Conservation (phyloP, 352 stramenopile species). For the Pythium insidiosum region DNA sequence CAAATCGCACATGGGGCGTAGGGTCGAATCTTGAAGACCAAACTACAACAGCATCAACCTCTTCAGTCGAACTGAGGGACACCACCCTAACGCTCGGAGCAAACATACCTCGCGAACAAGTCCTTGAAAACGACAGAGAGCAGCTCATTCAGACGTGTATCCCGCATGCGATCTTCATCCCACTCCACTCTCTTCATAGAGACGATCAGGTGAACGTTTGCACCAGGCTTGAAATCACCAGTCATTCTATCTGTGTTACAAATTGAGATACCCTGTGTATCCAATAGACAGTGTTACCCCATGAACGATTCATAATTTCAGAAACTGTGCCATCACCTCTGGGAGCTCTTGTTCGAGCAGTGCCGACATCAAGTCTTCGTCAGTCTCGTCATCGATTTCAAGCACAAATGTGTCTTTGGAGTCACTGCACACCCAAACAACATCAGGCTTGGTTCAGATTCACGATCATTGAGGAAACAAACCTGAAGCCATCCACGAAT, state of each 20-base stretch:
- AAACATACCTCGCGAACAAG: constrained; percentile 65
- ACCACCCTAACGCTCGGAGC: background rate
- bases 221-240: constrained; percentile 53
- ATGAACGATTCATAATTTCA: too few relatives aligned
- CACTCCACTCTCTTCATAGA: constrained; percentile 85
- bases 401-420: constrained; percentile 85
- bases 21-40: constrained; percentile 60
- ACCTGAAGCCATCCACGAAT: constrained; percentile 59
- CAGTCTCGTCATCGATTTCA: constrained; percentile 89
- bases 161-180: constrained; percentile 82
- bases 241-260: constrained; percentile 78
- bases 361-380: constrained; percentile 90
- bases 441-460: background rate
- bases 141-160: constrained; percentile 77
- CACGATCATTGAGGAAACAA: background rate
- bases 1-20: constrained; percentile 83
- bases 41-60: constrained; percentile 20
- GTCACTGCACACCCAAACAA: constrained; percentile 25
- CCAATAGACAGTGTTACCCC: too few relatives aligned
- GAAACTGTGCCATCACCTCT: too few relatives aligned
- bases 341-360: constrained; percentile 82
- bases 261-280: constrained; percentile 83
- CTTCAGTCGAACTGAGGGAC: background rate
- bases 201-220: constrained; percentile 81
- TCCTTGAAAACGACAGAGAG: constrained; percentile 83